These are phyloP conservation scores for Protomyces lactucae-debilis DNA, from an alignment of 1,139 yeast genomes.

Conservation along the genomic window DNA sequence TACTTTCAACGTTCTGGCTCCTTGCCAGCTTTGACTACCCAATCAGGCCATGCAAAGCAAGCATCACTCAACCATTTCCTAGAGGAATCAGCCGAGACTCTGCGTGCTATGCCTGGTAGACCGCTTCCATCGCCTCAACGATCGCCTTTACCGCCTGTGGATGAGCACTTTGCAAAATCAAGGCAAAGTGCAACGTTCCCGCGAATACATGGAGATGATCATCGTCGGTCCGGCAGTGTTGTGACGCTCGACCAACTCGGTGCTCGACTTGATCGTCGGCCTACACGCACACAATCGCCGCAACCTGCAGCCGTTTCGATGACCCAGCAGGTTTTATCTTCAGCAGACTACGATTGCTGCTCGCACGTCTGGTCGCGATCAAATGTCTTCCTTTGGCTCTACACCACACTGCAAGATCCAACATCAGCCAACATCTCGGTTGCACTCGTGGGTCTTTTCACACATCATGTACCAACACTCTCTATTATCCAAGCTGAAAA, in stretches of 20 bases:
- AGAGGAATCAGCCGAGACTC: background rate
- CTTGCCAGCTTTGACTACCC: background rate
- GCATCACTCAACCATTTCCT: background rate
- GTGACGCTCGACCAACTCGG: background rate
- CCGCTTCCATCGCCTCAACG: background rate
- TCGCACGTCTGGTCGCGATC: constrained; percentile 50
- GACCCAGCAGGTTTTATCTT: background rate
- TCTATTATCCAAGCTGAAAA: constrained; percentile 56
- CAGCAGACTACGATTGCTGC: constrained; percentile 43
- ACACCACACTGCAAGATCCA: constrained; percentile 34
- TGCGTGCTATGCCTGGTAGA: background rate
- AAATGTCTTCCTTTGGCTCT: constrained; percentile 50
- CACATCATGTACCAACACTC: constrained; percentile 49
- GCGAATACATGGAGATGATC: background rate
- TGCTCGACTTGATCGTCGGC: background rate
- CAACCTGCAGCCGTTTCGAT: background rate
- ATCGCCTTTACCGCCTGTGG: background rate
- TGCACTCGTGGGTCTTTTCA: constrained; percentile 51
- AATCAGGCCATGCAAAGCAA: background rate
- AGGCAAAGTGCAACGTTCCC: background rate
- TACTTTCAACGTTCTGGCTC: background rate
- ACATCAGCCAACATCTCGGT: constrained; percentile 49
- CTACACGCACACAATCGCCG: background rate
- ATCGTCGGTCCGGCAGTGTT: background rate
- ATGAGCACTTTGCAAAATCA: background rate